Evolutionary conservation across 2,329 filamentous ascomycete genomes (phyloP), one percentile per base, ranked within the genome.

Genomic region (Metarhizium rileyi): DNA sequence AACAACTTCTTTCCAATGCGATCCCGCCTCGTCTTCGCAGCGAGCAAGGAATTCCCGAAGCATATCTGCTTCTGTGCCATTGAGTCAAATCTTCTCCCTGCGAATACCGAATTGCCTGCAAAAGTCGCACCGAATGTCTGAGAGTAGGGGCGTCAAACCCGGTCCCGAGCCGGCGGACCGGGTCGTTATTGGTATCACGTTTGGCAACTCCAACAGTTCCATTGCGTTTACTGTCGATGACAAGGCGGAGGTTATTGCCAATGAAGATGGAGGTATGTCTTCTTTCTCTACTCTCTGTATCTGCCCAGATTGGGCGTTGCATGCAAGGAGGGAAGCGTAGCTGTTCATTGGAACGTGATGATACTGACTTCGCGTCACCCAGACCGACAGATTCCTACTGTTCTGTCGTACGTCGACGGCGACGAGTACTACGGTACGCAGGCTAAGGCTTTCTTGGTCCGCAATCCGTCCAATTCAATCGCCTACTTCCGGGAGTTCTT

Each of bases 141-240:
- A 73, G 52, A 72, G 70, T 60, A 67, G 63, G 56, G 66, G 64
- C 52, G 62, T 62, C 52, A 68, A 69, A 63, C 53, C 69, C 56
- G 71, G 67, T 63, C 65, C 70, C 53, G 70, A 75, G 69, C 79
- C 80, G 47, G 71, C 70, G 59, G 75, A 83, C 59, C 76, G 81
- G 61, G 75, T 77, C 62, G 88, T 86, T 66, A 97, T 98, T 71
- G 93, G 93, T 68, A 90, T 98, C 66, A 87, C 90, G 59, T 96
- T 97, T 76, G 93, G 93, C 72, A 98, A 97, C 76, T 90, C 90
- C 54, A 95, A 95, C 83, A 94, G 89, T 74, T 96, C 90, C 53
- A 96, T 98, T 72, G 91, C 91, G 61, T 90, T 84, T 67, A 95
- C 90, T 44, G 80, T 84, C 54, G 91, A 97, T 64, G 91, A 94